Conservation (phyloP, 371 early-diverging fungal species). For the Mortierella sp. region DNA sequence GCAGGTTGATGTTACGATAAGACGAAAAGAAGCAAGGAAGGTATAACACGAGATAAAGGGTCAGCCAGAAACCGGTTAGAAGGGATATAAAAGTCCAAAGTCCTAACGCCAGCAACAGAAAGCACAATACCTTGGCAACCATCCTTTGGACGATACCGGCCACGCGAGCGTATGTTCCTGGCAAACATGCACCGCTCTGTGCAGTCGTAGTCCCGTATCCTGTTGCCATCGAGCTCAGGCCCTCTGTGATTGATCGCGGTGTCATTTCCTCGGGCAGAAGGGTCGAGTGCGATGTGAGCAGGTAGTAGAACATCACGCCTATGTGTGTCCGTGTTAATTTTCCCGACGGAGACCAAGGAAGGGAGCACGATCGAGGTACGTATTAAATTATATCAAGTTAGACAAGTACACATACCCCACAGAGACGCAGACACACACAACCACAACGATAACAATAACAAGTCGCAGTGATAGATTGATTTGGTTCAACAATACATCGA, state of each 20-base stretch:
- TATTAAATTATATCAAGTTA: too few relatives aligned
- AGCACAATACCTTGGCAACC: conserved; percentile 47
- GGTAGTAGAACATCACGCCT: conserved; percentile 51
- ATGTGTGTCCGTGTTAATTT: too few relatives aligned
- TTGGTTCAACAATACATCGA: too few relatives aligned
- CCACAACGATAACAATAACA: too few relatives aligned
- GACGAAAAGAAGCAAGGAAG: background rate
- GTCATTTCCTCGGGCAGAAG: conserved; percentile 30
- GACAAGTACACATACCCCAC: too few relatives aligned
- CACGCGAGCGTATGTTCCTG: conserved; percentile 22
- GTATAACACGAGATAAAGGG: background rate
- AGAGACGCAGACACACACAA: too few relatives aligned
- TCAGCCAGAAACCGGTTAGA: too few relatives aligned
- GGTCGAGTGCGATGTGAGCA: conserved; percentile 31
- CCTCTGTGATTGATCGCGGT: conserved; percentile 20
- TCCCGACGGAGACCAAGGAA: too few relatives aligned
- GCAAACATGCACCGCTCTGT: conserved; percentile 4
- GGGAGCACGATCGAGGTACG: too few relatives aligned
- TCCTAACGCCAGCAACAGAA: too few relatives aligned
- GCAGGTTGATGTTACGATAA: background rate
- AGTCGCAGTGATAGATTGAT: too few relatives aligned
- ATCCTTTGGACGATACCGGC: conserved; percentile 38
- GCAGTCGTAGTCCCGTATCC: conserved; percentile 7
- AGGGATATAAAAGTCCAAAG: too few relatives aligned
- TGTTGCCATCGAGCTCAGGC: conserved; percentile 10